Evolutionary conservation across 495 filamentous ascomycete species (phyloP).

Genomic region (Penicillium psychrofluorescens): DNA sequence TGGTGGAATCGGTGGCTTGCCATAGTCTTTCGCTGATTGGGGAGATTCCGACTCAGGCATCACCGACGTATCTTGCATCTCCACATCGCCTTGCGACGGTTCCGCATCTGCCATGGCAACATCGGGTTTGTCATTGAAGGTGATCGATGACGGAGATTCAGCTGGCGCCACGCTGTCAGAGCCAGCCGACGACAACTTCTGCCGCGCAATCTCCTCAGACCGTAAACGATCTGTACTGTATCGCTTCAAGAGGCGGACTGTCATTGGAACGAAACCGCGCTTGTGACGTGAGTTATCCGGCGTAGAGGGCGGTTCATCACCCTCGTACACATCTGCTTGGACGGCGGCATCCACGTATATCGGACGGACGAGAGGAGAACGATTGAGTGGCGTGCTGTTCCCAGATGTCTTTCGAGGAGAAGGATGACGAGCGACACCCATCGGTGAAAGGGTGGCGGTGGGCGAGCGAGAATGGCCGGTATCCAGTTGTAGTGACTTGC

Average conservation of each 20-base stretch:
- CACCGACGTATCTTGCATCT: constrained; percentile 6
- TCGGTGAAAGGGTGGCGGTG: constrained; percentile 12
- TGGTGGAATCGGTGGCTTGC: constrained; percentile 22
- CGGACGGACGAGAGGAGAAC: constrained; percentile 17
- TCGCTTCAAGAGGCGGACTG: constrained; percentile 36
- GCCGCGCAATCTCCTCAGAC: constrained; percentile 19
- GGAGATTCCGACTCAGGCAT: constrained; percentile 6
- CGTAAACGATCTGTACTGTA: constrained; percentile 35
- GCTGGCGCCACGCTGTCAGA: constrained; percentile 7
- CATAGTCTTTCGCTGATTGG: constrained; percentile 11
- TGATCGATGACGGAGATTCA: constrained; percentile 1
- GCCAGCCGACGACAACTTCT: constrained; percentile 13
- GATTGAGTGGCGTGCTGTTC: constrained; percentile 18
- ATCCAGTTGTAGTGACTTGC: constrained; percentile 14
- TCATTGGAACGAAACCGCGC: constrained; percentile 28
- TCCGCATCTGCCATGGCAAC: constrained; percentile 3
- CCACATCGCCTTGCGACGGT: constrained; percentile 2
- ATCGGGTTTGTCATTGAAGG: constrained; percentile 1
- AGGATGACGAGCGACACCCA: constrained; percentile 8
- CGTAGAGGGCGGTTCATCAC: constrained; percentile 16
- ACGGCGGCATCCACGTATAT: constrained; percentile 39
- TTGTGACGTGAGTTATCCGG: constrained; percentile 6
- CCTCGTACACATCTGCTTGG: constrained; percentile 37
- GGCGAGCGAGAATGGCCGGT: constrained; percentile 23
- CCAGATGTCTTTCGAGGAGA: constrained; percentile 28